phyloP scores from a whole-genome alignment of 345 rosid genomes.

The Garcia nutans region DNA sequence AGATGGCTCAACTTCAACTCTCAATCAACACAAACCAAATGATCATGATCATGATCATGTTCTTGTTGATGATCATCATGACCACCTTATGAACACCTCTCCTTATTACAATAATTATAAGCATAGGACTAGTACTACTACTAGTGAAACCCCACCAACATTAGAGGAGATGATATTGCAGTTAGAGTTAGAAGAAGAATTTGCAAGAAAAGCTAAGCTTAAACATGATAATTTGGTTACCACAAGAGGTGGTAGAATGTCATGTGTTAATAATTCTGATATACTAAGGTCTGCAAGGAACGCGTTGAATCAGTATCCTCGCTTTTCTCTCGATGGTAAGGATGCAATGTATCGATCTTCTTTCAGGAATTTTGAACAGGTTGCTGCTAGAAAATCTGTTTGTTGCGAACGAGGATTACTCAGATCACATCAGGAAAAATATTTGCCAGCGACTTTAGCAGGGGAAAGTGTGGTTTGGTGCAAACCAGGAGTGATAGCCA shows the following conservation, averaged over 20 bases:
- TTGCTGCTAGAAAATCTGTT: slow-evolving; percentile 38
- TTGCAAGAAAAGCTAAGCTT: slow-evolving; percentile 49
- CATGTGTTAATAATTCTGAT: slow-evolving; percentile 79
- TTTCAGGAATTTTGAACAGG: slow-evolving; percentile 39
- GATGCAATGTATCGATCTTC: slow-evolving; percentile 92
- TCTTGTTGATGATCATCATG: not conserved
- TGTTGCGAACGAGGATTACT: slow-evolving; percentile 33
- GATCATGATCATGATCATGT: not conserved
- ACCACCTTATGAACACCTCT: slow-evolving; percentile 17
- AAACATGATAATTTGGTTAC: slow-evolving; percentile 14
- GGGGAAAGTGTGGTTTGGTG: slow-evolving; percentile 83
- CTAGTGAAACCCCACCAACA: slow-evolving; percentile 29
- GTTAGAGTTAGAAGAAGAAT: slow-evolving; percentile 76
- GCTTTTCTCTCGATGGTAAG: slow-evolving; percentile 86
- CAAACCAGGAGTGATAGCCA: slow-evolving; percentile 86
- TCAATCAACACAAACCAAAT: slow-evolving; percentile 41
- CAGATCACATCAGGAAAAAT: not conserved
- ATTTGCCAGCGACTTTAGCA: slow-evolving; percentile 37
- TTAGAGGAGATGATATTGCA: slow-evolving; percentile 84
- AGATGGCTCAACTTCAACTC: slow-evolving; percentile 69
- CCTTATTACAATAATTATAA: not conserved
- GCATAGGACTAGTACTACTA: not conserved
- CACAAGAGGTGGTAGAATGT: slow-evolving; percentile 46
- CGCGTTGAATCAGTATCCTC: slow-evolving; percentile 87
- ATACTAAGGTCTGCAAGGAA: slow-evolving; percentile 75